Conservation (phyloP, 1,139 yeast genomes). For the Suhomyces ambrosiae region DNA sequence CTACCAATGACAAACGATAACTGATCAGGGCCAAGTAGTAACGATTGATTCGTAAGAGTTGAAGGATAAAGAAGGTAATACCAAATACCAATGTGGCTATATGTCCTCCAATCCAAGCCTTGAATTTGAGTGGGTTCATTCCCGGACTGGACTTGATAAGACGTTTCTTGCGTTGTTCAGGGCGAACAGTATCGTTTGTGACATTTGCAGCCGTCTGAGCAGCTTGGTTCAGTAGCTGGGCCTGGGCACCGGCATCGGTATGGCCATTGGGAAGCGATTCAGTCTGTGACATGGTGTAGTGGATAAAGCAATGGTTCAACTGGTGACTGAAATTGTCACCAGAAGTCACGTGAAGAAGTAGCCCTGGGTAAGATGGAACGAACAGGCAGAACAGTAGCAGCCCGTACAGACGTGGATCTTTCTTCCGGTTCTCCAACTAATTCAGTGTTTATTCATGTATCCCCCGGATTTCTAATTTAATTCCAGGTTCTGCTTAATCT, state of each 20-base stretch:
- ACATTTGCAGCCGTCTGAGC: constrained; percentile 10
- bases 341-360: constrained; percentile 3
- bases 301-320: neutral
- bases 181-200: constrained; percentile 29
- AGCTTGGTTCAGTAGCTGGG: neutral
- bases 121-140: constrained; percentile 47
- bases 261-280: constrained; percentile 7
- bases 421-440: too few species aligned
- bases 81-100: constrained; percentile 52
- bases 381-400: too few species aligned
- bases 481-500: too few species aligned
- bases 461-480: too few species aligned
- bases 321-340: neutral
- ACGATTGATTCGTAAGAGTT: constrained; percentile 46
- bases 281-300: constrained; percentile 8
- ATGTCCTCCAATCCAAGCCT: constrained; percentile 69
- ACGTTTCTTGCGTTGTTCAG: constrained; percentile 32
- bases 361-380: constrained; percentile 1
- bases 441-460: too few species aligned
- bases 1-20: constrained; percentile 59
- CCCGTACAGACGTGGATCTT: too few species aligned
- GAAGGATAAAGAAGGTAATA: constrained; percentile 47
- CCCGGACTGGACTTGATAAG: constrained; percentile 41
- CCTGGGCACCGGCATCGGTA: constrained; percentile 5
- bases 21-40: constrained; percentile 47